Base-by-base conservation (phyloP, 2,329 filamentous ascomycete genomes). In the Fusarium tanahbumbuense region DNA sequence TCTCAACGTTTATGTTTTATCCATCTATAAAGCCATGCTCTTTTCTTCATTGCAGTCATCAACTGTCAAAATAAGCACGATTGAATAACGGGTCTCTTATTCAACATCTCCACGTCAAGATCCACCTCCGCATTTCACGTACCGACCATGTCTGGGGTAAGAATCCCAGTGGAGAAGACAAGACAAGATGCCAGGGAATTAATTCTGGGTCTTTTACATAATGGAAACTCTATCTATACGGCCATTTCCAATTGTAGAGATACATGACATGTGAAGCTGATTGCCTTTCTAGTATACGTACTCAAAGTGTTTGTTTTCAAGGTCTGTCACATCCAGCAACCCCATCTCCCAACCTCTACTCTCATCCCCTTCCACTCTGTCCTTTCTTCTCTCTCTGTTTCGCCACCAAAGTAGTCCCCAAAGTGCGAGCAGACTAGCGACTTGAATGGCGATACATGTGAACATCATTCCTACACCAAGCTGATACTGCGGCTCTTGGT, bases 401-500 rank as follows among this genome's bases (percentile, higher is more conserved):
- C 67, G 52, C 4, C 7, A 6, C 70, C 70, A 73, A 0, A 73
- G 20, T 1, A 73, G 6, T 1, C 42, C 49, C 70, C 67, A 73
- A 0, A 73, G 23, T 0, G 47, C 37, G 3, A 67, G 22, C 8
- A 73, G 56, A 22, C 50, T 68, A 0, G 56, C 18, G 0, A 71
- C 50, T 4, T 73, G 71, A 1, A 66, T 53, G 0, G 67, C 70
- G 3, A 73, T 67, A 0, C 71, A 73, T 0, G 68, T 60, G 6
- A 73, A 71, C 71, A 73, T 73, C 70, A 73, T 73, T 3, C 64
- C 70, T 0, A 73, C 67, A 2, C 69, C 71, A 22, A 72, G 60
- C 1, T 41, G 44, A 12, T 72, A 72, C 5, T 56, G 45, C 2
- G 70, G 70, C 0, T 58, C 69, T 11, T 72, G 69, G 0, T 57